A percentile compares a stretch with the other conserved stretches of the same genome.
phyloP scores from a whole-genome alignment of 1,284 basidiomycete species.

The Athelia psychrophila region DNA sequence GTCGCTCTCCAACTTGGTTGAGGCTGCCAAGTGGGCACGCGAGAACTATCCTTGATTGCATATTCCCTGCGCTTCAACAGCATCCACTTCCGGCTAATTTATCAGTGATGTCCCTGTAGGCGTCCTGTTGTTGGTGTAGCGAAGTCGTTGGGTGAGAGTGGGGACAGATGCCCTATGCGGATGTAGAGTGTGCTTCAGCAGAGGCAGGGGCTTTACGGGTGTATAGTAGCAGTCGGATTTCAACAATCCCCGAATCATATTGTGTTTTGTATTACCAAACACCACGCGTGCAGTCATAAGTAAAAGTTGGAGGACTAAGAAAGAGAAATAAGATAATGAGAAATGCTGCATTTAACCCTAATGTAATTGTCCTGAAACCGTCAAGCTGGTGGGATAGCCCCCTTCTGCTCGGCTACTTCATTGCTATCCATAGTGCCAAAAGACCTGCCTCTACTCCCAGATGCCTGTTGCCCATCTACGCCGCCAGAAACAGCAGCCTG shows the following conservation, averaged over 20 bases:
- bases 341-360: neutral
- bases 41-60: constrained; percentile 68
- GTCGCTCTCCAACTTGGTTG: constrained; percentile 86
- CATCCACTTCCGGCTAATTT: constrained; percentile 35
- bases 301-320: neutral
- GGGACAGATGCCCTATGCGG: constrained; percentile 12
- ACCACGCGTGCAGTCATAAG: neutral
- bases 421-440: constrained; percentile 1
- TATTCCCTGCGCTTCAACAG: constrained; percentile 85
- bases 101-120: constrained; percentile 7
- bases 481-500: neutral
- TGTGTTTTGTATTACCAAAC: neutral
- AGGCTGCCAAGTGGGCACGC: constrained; percentile 89
- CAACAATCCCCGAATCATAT: constrained; percentile 53
- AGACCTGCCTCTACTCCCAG: constrained; percentile 4
- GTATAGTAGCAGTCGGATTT: constrained; percentile 49
- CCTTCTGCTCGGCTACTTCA: constrained; percentile 33
- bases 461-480: constrained; percentile 13
- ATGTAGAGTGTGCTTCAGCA: constrained; percentile 35
- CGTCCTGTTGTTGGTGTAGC: constrained; percentile 39
- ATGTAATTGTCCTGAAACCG: no score
- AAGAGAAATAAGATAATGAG: neutral
- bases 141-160: constrained; percentile 21
- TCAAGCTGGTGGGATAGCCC: constrained; percentile 25
- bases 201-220: constrained; percentile 37